Evolutionary conservation across 257 asterid genomes (phyloP).

Genomic region (Voacanga thouarsii): DNA sequence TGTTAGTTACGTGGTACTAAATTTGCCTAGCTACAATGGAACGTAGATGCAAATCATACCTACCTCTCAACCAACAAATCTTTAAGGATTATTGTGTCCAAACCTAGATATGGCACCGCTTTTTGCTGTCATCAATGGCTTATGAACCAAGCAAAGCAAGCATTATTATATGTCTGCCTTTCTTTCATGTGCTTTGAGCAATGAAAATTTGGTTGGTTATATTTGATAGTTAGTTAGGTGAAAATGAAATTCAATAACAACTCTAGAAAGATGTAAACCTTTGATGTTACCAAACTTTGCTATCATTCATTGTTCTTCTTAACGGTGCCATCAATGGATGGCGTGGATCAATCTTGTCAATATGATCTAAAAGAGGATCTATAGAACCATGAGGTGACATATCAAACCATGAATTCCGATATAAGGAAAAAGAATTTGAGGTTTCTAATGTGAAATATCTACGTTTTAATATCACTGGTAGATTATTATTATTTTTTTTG

Average conservation of each 20-base stretch:
- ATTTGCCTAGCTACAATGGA: not conserved
- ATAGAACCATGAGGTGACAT: too few relatives aligned
- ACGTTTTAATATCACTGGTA: too few relatives aligned
- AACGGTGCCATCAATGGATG: not conserved
- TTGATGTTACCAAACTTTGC: not conserved
- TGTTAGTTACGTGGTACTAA: not conserved
- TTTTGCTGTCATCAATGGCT: slow-evolving; percentile 1
- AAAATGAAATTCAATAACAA: slow-evolving; percentile 1
- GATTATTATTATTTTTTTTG: too few relatives aligned
- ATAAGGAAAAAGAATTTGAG: too few relatives aligned
- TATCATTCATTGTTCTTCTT: not conserved
- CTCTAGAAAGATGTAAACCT: not conserved
- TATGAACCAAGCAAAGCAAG: slow-evolving; percentile 24
- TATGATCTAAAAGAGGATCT: too few relatives aligned
- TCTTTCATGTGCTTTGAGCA: not conserved
- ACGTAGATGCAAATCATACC: slow-evolving; percentile 14
- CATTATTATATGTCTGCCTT: slow-evolving; percentile 6
- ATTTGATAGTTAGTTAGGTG: slow-evolving; percentile 15
- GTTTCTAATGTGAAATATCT: too few relatives aligned
- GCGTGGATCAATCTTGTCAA: too few relatives aligned
- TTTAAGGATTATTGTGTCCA: slow-evolving; percentile 20
- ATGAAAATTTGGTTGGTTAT: not conserved
- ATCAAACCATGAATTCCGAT: too few relatives aligned
- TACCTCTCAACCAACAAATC: slow-evolving; percentile 28
- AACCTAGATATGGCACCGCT: not conserved